These are phyloP conservation scores for Hymenoscyphus fructigenus DNA, from an alignment of 2,329 filamentous ascomycete species.

Conservation along the genomic window DNA sequence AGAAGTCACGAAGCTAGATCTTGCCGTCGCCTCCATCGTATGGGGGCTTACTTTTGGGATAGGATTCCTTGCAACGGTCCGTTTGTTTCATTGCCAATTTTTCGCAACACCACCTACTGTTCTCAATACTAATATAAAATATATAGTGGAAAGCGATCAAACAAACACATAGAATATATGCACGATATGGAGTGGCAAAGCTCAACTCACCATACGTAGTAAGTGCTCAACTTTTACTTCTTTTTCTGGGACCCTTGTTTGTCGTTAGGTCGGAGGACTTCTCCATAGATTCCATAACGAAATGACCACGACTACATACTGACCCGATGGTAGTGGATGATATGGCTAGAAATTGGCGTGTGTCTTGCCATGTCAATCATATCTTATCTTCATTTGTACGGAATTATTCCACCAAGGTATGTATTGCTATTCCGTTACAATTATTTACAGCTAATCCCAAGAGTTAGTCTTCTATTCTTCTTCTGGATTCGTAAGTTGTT, in stretches of 20 bases:
- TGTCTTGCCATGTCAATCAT: conserved; percentile 42
- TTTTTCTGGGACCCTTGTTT: neutral
- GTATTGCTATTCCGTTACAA: neutral
- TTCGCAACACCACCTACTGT: neutral
- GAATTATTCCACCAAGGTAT: conserved; percentile 38
- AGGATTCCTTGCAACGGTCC: conserved; percentile 33
- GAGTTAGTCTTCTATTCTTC: conserved; percentile 26
- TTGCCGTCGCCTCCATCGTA: conserved; percentile 39
- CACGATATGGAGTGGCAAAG: conserved; percentile 32
- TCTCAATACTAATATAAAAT: neutral
- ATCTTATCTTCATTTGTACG: conserved; percentile 43
- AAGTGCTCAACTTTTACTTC: neutral
- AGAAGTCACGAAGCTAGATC: conserved; percentile 29
- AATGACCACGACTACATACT: neutral
- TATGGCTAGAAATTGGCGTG: conserved; percentile 46
- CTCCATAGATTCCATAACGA: neutral
- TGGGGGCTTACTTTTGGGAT: conserved; percentile 42
- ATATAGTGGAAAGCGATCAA: conserved; percentile 35
- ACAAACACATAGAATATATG: conserved; percentile 39
- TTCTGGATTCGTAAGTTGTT: conserved; percentile 26
- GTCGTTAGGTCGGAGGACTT: neutral
- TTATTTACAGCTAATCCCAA: conserved; percentile 7
- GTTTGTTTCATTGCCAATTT: neutral
- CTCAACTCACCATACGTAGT: conserved; percentile 40
- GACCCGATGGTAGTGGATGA: conserved; percentile 33